phyloP scores from a whole-genome alignment of 257 asterid genomes.

The Catharanthus roseus region DNA sequence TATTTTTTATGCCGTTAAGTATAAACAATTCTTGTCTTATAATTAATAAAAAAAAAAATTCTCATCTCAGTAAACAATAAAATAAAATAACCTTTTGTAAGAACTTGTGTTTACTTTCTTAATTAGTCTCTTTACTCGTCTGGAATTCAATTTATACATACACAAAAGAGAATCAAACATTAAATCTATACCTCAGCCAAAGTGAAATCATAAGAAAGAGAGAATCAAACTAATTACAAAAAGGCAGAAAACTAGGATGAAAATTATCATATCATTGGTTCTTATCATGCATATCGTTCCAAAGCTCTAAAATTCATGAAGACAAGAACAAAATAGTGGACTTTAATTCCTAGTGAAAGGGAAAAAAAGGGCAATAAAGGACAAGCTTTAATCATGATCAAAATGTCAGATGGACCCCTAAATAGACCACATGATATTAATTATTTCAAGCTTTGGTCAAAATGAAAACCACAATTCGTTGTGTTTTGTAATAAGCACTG shows the following conservation, averaged over 20 bases:
- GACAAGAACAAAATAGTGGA: conserved; percentile 25
- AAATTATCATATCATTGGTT: conserved; percentile 7
- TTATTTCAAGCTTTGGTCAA: conserved; percentile 10
- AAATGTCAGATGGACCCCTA: conserved; percentile 37
- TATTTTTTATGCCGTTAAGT: too few relatives aligned
- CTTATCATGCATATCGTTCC: conserved; percentile 18
- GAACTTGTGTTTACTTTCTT: too few relatives aligned
- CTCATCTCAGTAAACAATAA: too few relatives aligned
- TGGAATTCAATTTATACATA: too few relatives aligned
- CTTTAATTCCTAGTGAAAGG: conserved; percentile 18
- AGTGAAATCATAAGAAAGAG: too few relatives aligned
- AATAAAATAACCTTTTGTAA: too few relatives aligned
- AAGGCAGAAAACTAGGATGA: background rate
- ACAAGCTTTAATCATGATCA: conserved; percentile 43
- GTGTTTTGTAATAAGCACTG: conserved; percentile 35
- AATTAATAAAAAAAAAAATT: too few relatives aligned
- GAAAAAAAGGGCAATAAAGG: conserved; percentile 20
- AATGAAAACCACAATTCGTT: conserved; percentile 17
- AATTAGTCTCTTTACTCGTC: too few relatives aligned
- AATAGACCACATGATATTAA: conserved; percentile 6
- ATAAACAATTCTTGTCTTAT: too few relatives aligned
- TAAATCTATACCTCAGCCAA: too few relatives aligned
- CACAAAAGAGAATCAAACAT: too few relatives aligned
- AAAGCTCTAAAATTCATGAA: conserved; percentile 41
- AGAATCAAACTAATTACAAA: background rate